Percentiles rank a stretch among this genome's conserved stretches.
Conservation (phyloP, 345 rosid species). For the Gossypium australe region DNA sequence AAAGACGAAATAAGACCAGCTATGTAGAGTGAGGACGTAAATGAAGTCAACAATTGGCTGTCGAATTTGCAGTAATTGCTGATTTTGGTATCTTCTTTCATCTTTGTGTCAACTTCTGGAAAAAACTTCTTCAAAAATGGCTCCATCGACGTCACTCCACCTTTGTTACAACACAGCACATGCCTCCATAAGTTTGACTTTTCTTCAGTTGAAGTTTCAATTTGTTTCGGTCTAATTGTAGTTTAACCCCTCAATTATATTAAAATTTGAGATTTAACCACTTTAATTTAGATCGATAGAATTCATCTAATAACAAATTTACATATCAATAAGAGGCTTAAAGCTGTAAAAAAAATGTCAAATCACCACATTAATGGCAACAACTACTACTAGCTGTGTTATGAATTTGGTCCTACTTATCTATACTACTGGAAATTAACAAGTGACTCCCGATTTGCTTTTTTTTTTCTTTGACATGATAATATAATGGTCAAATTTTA, state of each 20-base stretch:
- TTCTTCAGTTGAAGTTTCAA: not conserved
- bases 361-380: too few relatives aligned
- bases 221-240: not conserved
- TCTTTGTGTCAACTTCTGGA: slow-evolving; percentile 42
- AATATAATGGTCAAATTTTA: too few relatives aligned
- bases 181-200: not conserved
- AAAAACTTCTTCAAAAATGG: slow-evolving; percentile 56
- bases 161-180: slow-evolving; percentile 21
- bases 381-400: too few relatives aligned
- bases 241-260: not conserved
- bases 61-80: slow-evolving; percentile 74
- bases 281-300: not conserved
- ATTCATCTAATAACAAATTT: too few relatives aligned
- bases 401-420: too few relatives aligned
- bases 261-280: not conserved
- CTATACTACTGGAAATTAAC: too few relatives aligned
- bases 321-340: too few relatives aligned
- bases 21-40: slow-evolving; percentile 72
- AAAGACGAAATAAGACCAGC: slow-evolving; percentile 62
- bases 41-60: slow-evolving; percentile 61
- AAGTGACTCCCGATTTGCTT: too few relatives aligned
- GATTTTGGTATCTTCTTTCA: slow-evolving; percentile 40
- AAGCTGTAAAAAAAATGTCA: too few relatives aligned
- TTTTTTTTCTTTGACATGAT: too few relatives aligned
- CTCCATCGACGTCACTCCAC: slow-evolving; percentile 84